Conservation (phyloP, 805 yeast genomes). For the Metschnikowia continentalis region DNA sequence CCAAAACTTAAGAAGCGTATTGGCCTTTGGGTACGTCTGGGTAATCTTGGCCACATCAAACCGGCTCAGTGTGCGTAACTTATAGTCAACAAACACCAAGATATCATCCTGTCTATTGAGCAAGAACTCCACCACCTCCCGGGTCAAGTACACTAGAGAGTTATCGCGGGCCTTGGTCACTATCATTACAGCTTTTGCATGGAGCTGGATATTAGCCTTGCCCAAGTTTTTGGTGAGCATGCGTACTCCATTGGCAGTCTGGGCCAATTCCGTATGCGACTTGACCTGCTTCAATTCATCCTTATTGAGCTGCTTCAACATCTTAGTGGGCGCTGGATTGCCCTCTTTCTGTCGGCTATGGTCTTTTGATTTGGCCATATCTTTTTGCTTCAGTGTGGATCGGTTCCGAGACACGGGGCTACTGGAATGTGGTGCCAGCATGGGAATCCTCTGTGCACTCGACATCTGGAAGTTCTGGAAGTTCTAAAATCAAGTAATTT, state of each 20-base stretch:
- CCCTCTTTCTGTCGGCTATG: conserved; percentile 3
- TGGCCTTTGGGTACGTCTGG: conserved; percentile 44
- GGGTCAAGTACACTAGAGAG: conserved; percentile 66
- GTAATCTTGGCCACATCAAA: conserved; percentile 57
- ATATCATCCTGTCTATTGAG: conserved; percentile 37
- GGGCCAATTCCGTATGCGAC: conserved; percentile 72
- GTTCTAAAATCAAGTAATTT: too few species aligned
- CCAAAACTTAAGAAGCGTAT: conserved; percentile 62
- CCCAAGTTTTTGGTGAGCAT: conserved; percentile 67
- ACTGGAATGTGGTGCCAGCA: background rate
- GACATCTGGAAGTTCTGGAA: background rate
- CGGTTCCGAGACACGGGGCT: background rate
- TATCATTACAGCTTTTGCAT: conserved; percentile 67
- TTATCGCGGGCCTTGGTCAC: conserved; percentile 90
- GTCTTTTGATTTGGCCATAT: background rate
- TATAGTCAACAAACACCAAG: conserved; percentile 68
- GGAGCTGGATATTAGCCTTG: conserved; percentile 66
- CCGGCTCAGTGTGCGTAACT: conserved; percentile 55
- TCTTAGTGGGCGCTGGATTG: conserved; percentile 10
- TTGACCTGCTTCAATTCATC: conserved; percentile 52
- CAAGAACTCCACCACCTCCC: conserved; percentile 79
- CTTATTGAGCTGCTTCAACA: conserved; percentile 25
- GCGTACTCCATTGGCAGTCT: conserved; percentile 78
- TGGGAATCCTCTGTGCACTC: background rate
- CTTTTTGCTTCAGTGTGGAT: background rate